Evolutionary conservation across 2,329 filamentous ascomycete species (phyloP).

Genomic region (Colletotrichum plurivorum): DNA sequence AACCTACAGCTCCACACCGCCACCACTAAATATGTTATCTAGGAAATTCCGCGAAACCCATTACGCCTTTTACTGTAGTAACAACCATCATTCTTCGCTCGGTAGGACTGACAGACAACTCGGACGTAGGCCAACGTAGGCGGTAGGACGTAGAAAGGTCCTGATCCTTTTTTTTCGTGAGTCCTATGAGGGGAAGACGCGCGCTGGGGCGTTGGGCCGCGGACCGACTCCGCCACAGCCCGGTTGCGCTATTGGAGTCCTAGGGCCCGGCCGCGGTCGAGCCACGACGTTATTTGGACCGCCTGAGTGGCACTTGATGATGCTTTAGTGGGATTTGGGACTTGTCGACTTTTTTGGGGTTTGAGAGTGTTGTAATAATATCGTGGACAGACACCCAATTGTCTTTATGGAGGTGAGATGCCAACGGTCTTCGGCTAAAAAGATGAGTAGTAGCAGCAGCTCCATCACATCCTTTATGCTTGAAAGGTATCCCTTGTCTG

Average conservation of each 20-base stretch:
- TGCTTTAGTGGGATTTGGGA: too few species aligned
- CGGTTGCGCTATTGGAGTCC: slow-evolving; percentile 18
- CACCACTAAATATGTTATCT: too few species aligned
- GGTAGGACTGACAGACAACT: too few species aligned
- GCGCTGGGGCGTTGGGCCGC: not conserved
- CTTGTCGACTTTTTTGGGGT: not conserved
- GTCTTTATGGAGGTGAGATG: not conserved
- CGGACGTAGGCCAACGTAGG: not conserved
- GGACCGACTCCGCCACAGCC: slow-evolving; percentile 15
- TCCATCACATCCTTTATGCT: not conserved
- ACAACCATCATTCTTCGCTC: too few species aligned
- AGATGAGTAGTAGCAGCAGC: not conserved
- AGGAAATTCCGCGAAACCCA: too few species aligned
- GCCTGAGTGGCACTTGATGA: not conserved
- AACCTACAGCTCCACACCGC: too few species aligned
- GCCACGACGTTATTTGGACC: not conserved
- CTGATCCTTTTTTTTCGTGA: slow-evolving; percentile 15
- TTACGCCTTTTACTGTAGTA: too few species aligned
- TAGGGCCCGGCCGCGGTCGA: not conserved
- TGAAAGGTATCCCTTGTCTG: not conserved
- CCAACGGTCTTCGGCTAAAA: too few species aligned
- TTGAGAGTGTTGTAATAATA: not conserved
- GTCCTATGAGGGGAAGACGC: slow-evolving; percentile 4
- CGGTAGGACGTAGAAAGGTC: not conserved
- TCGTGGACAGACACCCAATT: not conserved